Percentiles rank a stretch among this genome's conserved stretches.
phyloP scores from a whole-genome alignment of 208 protist genomes.

The Crithidia brevicula region DNA sequence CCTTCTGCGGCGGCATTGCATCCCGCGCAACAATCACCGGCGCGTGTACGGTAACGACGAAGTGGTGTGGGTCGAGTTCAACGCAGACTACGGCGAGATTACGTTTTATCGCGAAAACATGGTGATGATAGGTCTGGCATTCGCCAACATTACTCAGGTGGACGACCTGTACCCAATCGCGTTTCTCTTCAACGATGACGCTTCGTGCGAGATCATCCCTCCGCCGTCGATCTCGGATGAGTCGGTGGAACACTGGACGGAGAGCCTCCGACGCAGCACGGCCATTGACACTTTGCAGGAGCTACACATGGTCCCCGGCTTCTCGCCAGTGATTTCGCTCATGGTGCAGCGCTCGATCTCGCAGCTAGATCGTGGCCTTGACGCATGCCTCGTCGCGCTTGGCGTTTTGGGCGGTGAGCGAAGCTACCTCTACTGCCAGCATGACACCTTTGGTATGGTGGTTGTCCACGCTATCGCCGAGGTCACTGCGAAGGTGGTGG shows the following conservation, averaged over 20 bases:
- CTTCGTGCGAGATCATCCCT: conserved; percentile 81
- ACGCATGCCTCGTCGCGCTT: conserved; percentile 76
- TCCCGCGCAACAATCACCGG: conserved; percentile 72
- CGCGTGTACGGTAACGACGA: conserved; percentile 89
- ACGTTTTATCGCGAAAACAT: conserved; percentile 90
- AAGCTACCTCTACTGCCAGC: conserved; percentile 81
- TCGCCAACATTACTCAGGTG: conserved; percentile 72
- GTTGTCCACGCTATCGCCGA: conserved; percentile 79
- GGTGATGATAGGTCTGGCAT: conserved; percentile 83
- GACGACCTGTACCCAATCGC: conserved; percentile 89
- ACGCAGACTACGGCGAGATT: conserved; percentile 85
- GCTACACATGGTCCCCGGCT: conserved; percentile 74
- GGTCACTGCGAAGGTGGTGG: conserved; percentile 63
- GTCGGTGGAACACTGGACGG: conserved; percentile 54
- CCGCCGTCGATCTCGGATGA: conserved; percentile 58
- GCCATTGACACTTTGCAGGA: conserved; percentile 79
- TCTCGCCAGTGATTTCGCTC: conserved; percentile 61
- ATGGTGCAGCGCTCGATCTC: conserved; percentile 72
- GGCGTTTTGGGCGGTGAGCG: conserved; percentile 84
- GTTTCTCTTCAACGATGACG: conserved; percentile 91
- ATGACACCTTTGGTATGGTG: conserved; percentile 84
- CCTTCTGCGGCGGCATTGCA: conserved; percentile 67
- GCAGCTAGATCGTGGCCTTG: conserved; percentile 62
- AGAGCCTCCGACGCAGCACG: conserved; percentile 64
- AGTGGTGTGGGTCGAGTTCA: conserved; percentile 89